Evolutionary conservation across 1,139 yeast species (phyloP), one percentile per base, ranked within the genome.

Genomic region (Taphrina deformans): DNA sequence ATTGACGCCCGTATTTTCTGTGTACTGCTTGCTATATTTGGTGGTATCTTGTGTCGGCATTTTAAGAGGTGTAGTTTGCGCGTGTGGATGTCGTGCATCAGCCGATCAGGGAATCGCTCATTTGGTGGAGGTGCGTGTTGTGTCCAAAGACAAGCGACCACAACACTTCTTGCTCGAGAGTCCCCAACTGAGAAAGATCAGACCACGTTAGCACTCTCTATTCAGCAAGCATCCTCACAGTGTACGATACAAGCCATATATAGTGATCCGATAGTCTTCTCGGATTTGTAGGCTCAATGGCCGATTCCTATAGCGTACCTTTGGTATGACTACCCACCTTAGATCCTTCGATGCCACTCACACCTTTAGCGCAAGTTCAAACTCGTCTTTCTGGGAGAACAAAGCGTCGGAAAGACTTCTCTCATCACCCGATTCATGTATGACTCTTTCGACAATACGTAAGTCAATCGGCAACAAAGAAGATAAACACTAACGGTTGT

Each of bases 401-500:
- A 60, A 18, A 52, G 71, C 79, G 93, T 93, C 59, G 99, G 99
- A 48, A 93, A 93, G 76, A 93, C 99, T 7, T 92, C 98, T 6
- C 82, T 93, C 68, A 89, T 93, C 71, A 91, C 99, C 21, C 80
- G 99, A 69, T 93, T 93, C 78, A 93, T 93, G 98, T 92, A 93
- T 75, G 98, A 93, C 74, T 89, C 97, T n/a, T 93, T 93, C 75
- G 97, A 93, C 75, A 96, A 95, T 59, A 96, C 93, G 74, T 89
- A 88, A 75, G 89, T 89, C 1, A 71, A 71, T 6, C 16, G 16
- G 16, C 12, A 10, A 38, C 18, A 4, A 38, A 2, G n/a, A n/a
- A 12, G 41, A 2, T 9, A n/a, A n/a, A n/a, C n/a, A n/a, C n/a
- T n/a, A n/a, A n/a, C n/a, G n/a, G 14, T 2, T 31, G 9, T 31